Percentiles rank a stretch among this genome's conserved stretches.
Conservation (phyloP, 371 early-diverging fungal genomes). For the Lichtheimia hyalospora region DNA sequence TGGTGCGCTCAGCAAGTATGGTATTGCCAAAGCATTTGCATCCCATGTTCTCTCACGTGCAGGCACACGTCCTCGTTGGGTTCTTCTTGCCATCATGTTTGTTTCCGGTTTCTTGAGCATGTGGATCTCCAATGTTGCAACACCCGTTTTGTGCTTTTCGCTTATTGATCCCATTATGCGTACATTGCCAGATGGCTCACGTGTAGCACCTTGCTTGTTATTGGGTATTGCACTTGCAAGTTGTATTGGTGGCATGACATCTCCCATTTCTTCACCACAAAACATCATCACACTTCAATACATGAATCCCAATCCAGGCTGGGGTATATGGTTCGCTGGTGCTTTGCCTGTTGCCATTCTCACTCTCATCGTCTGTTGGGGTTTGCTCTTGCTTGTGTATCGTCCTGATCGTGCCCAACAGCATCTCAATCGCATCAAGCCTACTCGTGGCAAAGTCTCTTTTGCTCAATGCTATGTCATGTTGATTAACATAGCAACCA, state of each 20-base stretch:
- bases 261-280: constrained; percentile 97
- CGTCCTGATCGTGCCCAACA: constrained; percentile 58
- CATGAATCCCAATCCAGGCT: constrained; percentile 85
- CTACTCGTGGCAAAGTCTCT: constrained; percentile 54
- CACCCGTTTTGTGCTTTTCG: constrained; percentile 84
- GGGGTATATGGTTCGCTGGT: constrained; percentile 83
- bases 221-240: constrained; percentile 94
- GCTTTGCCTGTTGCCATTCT: constrained; percentile 77
- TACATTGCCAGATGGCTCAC: constrained; percentile 58
- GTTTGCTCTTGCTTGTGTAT: constrained; percentile 70
- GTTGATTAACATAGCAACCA: constrained; percentile 60
- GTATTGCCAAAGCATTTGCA: constrained; percentile 77
- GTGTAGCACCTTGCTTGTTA: constrained; percentile 84
- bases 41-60: constrained; percentile 69
- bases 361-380: constrained; percentile 79
- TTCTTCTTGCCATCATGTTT: constrained; percentile 76
- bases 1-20: constrained; percentile 81
- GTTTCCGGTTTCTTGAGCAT: constrained; percentile 75
- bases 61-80: constrained; percentile 69
- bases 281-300: constrained; percentile 86
- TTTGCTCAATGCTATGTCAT: constrained; percentile 60
- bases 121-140: constrained; percentile 87
- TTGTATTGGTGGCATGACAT: constrained; percentile 96
- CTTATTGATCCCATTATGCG: constrained; percentile 75
- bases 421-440: constrained; percentile 50